Conservation (phyloP, 2,329 filamentous ascomycete species). For the Diplodia seriata region DNA sequence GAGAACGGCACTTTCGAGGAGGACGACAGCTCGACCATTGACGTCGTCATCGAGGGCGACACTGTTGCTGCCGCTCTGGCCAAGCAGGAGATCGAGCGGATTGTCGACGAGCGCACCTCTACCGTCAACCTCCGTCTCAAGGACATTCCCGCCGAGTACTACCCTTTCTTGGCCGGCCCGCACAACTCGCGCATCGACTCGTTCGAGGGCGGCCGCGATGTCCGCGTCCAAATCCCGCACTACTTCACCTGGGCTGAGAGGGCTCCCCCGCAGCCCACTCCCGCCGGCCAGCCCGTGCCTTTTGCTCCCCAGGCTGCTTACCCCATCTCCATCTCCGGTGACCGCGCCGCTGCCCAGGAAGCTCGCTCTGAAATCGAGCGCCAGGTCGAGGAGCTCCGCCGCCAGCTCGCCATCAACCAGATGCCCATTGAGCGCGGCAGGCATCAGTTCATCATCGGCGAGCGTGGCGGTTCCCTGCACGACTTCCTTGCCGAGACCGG, state of each 20-base stretch:
- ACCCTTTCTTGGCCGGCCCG: constrained; percentile 89
- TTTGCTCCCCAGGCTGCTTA: constrained; percentile 76
- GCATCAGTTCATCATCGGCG: constrained; percentile 94
- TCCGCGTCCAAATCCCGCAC: constrained; percentile 82
- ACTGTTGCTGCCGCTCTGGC: constrained; percentile 85
- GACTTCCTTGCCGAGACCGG: constrained; percentile 91
- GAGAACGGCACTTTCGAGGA: constrained; percentile 73
- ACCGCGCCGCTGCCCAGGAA: constrained; percentile 80
- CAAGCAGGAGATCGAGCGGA: constrained; percentile 81
- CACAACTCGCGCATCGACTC: constrained; percentile 71
- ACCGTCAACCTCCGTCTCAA: constrained; percentile 82
- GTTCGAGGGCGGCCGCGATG: constrained; percentile 74
- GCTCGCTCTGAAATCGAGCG: constrained; percentile 82
- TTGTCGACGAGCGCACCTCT: constrained; percentile 84
- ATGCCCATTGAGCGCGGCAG: constrained; percentile 82
- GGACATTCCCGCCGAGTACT: constrained; percentile 88
- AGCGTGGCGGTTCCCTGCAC: constrained; percentile 77
- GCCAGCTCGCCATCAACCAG: constrained; percentile 78
- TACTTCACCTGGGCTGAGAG: constrained; percentile 76
- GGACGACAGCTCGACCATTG: constrained; percentile 76
- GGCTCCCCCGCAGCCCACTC: constrained; percentile 68
- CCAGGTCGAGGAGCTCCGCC: constrained; percentile 75
- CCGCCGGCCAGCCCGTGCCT: constrained; percentile 68
- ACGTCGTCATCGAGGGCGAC: constrained; percentile 90
- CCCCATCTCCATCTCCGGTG: constrained; percentile 85